phyloP scores from a whole-genome alignment of 2,329 filamentous ascomycete genomes.

The Talaromyces sp. region DNA sequence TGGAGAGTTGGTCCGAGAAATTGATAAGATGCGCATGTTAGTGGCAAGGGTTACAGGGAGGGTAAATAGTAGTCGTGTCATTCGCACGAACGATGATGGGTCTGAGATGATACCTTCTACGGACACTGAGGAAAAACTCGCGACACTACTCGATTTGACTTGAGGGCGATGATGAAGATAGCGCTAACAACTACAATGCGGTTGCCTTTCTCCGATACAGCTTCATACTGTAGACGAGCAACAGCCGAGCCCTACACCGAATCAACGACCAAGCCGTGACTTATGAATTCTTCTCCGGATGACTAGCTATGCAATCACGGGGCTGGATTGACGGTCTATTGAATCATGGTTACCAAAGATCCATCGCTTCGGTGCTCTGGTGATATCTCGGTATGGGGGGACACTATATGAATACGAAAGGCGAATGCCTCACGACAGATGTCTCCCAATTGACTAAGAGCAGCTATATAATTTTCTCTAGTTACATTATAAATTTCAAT shows the following conservation, averaged over 20 bases:
- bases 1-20: conserved; percentile 50
- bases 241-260: background rate
- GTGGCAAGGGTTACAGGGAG: conserved; percentile 44
- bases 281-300: no score
- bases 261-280: no score
- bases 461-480: background rate
- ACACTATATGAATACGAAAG: background rate
- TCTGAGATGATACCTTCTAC: conserved; percentile 26
- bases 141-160: conserved; percentile 39
- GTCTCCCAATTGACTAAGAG: background rate
- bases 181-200: background rate
- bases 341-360: background rate
- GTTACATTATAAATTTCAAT: background rate
- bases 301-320: background rate
- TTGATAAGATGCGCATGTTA: conserved; percentile 51
- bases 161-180: background rate
- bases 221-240: background rate
- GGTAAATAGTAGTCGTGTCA: conserved; percentile 33
- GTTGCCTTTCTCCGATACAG: background rate
- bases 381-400: background rate
- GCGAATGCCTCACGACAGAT: background rate
- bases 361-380: background rate
- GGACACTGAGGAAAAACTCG: conserved; percentile 36
- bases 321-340: background rate
- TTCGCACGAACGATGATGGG: conserved; percentile 18